These are phyloP conservation scores for Vaccinium macrocarpon DNA, from an alignment of 148 eudicot genomes.

Conservation along the genomic window DNA sequence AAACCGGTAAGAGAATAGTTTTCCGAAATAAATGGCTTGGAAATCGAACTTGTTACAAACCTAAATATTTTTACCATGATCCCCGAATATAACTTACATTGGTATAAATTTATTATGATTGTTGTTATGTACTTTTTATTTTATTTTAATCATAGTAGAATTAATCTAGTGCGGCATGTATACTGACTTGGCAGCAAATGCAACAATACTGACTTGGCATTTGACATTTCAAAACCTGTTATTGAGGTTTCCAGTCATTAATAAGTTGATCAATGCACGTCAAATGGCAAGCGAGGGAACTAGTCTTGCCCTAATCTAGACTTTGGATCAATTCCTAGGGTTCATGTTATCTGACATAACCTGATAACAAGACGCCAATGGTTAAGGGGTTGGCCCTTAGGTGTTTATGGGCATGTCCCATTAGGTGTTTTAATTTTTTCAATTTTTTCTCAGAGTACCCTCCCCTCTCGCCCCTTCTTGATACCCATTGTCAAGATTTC, in stretches of 20 bases:
- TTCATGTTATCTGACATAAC: too few species aligned
- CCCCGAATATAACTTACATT: neutral
- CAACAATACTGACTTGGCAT: neutral
- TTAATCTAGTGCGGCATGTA: neutral
- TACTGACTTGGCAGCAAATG: too few species aligned
- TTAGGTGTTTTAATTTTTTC: too few species aligned
- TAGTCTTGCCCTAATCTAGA: too few species aligned
- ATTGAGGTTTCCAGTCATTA: too few species aligned
- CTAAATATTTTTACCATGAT: neutral
- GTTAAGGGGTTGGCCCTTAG: constrained; percentile 42
- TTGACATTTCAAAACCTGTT: neutral
- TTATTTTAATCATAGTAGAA: too few species aligned
- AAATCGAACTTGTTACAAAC: neutral
- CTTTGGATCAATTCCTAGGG: constrained; percentile 31
- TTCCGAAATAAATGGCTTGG: neutral
- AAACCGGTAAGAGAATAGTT: neutral
- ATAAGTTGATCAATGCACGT: too few species aligned
- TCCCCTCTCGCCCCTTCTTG: too few species aligned
- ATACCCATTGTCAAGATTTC: too few species aligned
- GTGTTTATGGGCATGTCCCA: too few species aligned
- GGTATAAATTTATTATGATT: neutral
- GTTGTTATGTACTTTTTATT: neutral
- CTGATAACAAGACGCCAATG: constrained; percentile 20
- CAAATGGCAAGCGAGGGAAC: too few species aligned
- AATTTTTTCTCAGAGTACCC: too few species aligned